Conservation (phyloP, 2,329 filamentous ascomycete genomes). For the Lachnellula arida region DNA sequence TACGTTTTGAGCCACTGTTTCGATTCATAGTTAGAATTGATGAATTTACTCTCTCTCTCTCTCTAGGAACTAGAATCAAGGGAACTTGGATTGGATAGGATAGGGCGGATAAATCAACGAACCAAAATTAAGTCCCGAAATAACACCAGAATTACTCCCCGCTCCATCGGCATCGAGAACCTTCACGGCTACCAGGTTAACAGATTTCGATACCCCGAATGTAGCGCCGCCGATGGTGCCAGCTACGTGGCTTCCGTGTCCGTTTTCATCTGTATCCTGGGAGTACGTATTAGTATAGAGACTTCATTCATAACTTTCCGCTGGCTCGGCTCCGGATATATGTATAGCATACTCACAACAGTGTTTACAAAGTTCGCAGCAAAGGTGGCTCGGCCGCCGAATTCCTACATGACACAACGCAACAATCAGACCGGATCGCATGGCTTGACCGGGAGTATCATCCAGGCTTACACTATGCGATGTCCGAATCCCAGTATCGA, state of each 20-base stretch:
- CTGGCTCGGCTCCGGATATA: no score
- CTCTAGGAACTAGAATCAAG: not conserved
- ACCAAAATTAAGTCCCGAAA: conserved; percentile 50
- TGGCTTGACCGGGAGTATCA: not conserved
- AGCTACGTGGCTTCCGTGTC: conserved; percentile 40
- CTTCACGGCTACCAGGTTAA: conserved; percentile 36
- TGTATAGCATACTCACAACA: not conserved
- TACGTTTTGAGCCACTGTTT: conserved; percentile 1
- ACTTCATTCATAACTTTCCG: not conserved
- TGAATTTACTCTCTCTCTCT: no score
- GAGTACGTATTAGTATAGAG: not conserved
- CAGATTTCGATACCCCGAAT: conserved; percentile 37
- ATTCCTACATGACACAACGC: conserved; percentile 21
- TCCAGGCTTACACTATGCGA: conserved; percentile 23
- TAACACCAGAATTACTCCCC: conserved; percentile 46
- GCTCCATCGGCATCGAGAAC: conserved; percentile 34
- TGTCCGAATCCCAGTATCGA: conserved; percentile 35
- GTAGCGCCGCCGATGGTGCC: conserved; percentile 37
- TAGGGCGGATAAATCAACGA: conserved; percentile 27
- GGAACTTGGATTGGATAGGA: not conserved
- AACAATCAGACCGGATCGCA: not conserved
- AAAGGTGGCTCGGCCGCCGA: conserved; percentile 32
- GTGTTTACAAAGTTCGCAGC: conserved; percentile 31
- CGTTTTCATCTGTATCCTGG: conserved; percentile 34
- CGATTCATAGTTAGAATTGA: not conserved